Percentiles rank a stretch among this genome's conserved stretches.
phyloP scores from a whole-genome alignment of 768 basidiomycete genomes.

The Phanerochaete sordida region DNA sequence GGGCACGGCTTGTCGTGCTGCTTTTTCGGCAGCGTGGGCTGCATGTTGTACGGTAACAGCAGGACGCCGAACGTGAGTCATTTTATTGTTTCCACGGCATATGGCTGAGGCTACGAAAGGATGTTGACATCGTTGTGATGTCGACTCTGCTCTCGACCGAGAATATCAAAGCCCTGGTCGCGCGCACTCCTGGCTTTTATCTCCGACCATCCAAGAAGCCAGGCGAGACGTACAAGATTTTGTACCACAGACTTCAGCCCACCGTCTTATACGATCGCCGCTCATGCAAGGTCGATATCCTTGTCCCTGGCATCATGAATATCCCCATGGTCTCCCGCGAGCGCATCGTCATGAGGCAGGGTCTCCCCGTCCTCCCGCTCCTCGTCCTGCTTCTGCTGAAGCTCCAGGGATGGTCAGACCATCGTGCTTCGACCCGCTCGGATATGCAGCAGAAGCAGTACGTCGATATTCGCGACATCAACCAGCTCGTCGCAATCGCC shows the following conservation, averaged over 20 bases:
- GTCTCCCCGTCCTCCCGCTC: slow-evolving; percentile 28
- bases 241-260: slow-evolving; percentile 3
- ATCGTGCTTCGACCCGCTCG: slow-evolving; percentile 25
- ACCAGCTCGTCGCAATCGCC: slow-evolving; percentile 37
- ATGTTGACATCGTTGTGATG: slow-evolving; percentile 45
- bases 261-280: neutral
- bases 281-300: slow-evolving; percentile 31
- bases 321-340: slow-evolving; percentile 22
- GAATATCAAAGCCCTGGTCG: slow-evolving; percentile 37
- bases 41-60: slow-evolving; percentile 17
- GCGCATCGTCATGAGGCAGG: slow-evolving; percentile 10
- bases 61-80: slow-evolving; percentile 20
- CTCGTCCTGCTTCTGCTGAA: slow-evolving; percentile 29
- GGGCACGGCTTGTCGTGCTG: slow-evolving; percentile 15
- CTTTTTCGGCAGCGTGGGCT: slow-evolving; percentile 22
- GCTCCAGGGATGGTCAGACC: slow-evolving; percentile 31
- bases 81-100: neutral
- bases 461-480: slow-evolving; percentile 39
- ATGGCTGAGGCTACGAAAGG: slow-evolving; percentile 27
- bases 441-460: slow-evolving; percentile 36
- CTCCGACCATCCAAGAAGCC: slow-evolving; percentile 3
- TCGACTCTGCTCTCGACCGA: slow-evolving; percentile 31
- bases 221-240: slow-evolving; percentile 11
- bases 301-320: slow-evolving; percentile 26
- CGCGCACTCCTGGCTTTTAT: neutral